Conservation (phyloP, 108 stramenopile species). For the Schizochytrium sp. region DNA sequence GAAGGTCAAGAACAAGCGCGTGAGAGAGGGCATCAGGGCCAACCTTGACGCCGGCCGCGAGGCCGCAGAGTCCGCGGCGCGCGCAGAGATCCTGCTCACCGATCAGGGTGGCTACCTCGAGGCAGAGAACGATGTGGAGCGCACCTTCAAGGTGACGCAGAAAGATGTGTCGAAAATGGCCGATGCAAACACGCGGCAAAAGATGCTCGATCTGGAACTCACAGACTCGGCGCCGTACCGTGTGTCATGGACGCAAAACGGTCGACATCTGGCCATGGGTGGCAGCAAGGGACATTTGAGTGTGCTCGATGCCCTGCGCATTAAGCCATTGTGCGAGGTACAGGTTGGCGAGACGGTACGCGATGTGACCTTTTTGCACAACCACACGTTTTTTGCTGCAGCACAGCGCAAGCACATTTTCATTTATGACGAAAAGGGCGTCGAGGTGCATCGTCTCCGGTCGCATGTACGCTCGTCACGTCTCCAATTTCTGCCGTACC, state of each 20-base stretch:
- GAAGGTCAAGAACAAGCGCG: conserved; percentile 7
- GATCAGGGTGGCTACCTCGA: conserved; percentile 43
- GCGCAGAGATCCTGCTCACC: conserved; percentile 44
- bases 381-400: conserved; percentile 78
- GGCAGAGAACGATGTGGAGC: conserved; percentile 40
- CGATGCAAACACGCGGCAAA: conserved; percentile 32
- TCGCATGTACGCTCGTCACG: conserved; percentile 66
- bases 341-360: conserved; percentile 58
- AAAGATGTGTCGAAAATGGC: conserved; percentile 30
- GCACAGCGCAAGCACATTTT: conserved; percentile 87
- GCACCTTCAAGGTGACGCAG: conserved; percentile 47
- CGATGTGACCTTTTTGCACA: conserved; percentile 86
- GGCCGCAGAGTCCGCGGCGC: conserved; percentile 39
- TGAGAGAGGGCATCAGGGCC: neutral
- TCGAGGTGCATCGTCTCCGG: conserved; percentile 80
- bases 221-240: conserved; percentile 46
- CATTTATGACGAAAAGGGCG: conserved; percentile 87
- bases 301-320: conserved; percentile 64
- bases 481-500: conserved; percentile 90
- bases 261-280: conserved; percentile 37
- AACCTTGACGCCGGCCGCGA: neutral
- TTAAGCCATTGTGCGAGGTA: conserved; percentile 58
- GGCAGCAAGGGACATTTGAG: conserved; percentile 63
- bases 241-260: conserved; percentile 39
- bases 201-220: conserved; percentile 42